Evolutionary conservation across 805 yeast genomes (phyloP).

Genomic region (Ogataea angusta): DNA sequence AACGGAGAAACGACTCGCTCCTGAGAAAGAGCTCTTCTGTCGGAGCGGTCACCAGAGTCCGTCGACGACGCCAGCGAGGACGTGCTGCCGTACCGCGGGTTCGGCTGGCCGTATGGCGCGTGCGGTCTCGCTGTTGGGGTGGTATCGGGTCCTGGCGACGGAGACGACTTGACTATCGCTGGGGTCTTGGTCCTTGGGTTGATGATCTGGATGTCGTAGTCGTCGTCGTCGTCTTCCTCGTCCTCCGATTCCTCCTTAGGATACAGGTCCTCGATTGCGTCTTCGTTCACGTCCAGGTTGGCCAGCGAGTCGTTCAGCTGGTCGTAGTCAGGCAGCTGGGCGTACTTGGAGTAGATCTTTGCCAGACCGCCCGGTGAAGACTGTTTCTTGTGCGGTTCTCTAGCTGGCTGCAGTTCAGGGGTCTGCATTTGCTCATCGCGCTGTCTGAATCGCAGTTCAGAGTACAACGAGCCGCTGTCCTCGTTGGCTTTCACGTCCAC

Average conservation of each 20-base stretch:
- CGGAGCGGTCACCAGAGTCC: slow-evolving; percentile 9
- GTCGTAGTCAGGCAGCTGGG: slow-evolving; percentile 28
- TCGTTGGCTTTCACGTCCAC: slow-evolving; percentile 2
- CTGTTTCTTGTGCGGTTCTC: neutral
- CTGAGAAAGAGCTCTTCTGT: slow-evolving; percentile 1
- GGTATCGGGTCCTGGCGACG: slow-evolving; percentile 1
- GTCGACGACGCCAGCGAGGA: slow-evolving; percentile 8
- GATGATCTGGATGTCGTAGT: slow-evolving; percentile 20
- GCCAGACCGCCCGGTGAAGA: slow-evolving; percentile 28
- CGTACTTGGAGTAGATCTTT: slow-evolving; percentile 33
- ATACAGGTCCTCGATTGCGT: slow-evolving; percentile 18
- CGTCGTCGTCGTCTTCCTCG: slow-evolving; percentile 22
- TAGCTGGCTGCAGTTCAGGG: neutral
- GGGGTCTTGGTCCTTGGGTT: slow-evolving; percentile 11
- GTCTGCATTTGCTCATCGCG: neutral
- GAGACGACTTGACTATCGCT: slow-evolving; percentile 6
- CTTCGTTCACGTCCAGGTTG: slow-evolving; percentile 7
- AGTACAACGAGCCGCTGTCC: slow-evolving; percentile 13
- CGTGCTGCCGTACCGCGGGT: slow-evolving; percentile 3
- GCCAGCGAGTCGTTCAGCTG: slow-evolving; percentile 9
- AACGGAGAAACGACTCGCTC: slow-evolving; percentile 34
- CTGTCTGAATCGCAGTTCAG: slow-evolving; percentile 12
- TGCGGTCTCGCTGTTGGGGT: neutral
- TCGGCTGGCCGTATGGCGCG: slow-evolving; percentile 6
- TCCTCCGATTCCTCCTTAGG: slow-evolving; percentile 16